Evolutionary conservation across 2,329 filamentous ascomycete genomes (phyloP).

Genomic region (Leptographium radiaticola): DNA sequence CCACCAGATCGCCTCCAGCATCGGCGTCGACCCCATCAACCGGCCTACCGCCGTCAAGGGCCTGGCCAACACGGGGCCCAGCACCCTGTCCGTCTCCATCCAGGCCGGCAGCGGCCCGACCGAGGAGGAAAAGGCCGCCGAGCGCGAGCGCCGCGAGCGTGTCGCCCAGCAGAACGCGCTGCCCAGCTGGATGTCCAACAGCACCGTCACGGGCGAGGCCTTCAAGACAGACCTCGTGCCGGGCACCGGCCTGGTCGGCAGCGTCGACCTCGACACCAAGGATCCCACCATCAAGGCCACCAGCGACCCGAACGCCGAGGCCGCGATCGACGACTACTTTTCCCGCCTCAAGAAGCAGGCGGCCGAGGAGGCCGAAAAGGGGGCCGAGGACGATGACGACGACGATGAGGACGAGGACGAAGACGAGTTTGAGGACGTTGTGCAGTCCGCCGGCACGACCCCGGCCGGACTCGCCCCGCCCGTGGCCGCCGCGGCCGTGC

Average conservation of each 20-base stretch:
- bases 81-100: slow-evolving; percentile 57
- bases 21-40: slow-evolving; percentile 40
- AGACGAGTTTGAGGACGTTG: slow-evolving; percentile 37
- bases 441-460: slow-evolving; percentile 19
- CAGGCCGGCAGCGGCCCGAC: slow-evolving; percentile 52
- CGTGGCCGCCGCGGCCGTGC: neutral
- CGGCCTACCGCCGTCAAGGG: slow-evolving; percentile 59
- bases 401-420: slow-evolving; percentile 31
- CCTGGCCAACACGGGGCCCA: slow-evolving; percentile 50
- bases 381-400: slow-evolving; percentile 31
- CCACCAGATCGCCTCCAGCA: slow-evolving; percentile 49
- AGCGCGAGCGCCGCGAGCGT: slow-evolving; percentile 51
- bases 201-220: slow-evolving; percentile 53
- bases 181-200: slow-evolving; percentile 59
- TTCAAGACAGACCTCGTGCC: slow-evolving; percentile 29
- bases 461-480: slow-evolving; percentile 9
- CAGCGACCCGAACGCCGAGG: slow-evolving; percentile 36
- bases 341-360: slow-evolving; percentile 50
- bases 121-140: slow-evolving; percentile 53
- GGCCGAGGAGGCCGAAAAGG: slow-evolving; percentile 37
- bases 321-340: slow-evolving; percentile 55
- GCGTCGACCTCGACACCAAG: slow-evolving; percentile 34
- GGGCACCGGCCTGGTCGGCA: slow-evolving; percentile 14
- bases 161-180: slow-evolving; percentile 56
- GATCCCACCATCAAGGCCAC: slow-evolving; percentile 25